Percentiles rank a stretch among this genome's conserved stretches.
These are phyloP conservation scores for Arabis hirsuta DNA, from an alignment of 345 rosid species.

Conservation along the genomic window DNA sequence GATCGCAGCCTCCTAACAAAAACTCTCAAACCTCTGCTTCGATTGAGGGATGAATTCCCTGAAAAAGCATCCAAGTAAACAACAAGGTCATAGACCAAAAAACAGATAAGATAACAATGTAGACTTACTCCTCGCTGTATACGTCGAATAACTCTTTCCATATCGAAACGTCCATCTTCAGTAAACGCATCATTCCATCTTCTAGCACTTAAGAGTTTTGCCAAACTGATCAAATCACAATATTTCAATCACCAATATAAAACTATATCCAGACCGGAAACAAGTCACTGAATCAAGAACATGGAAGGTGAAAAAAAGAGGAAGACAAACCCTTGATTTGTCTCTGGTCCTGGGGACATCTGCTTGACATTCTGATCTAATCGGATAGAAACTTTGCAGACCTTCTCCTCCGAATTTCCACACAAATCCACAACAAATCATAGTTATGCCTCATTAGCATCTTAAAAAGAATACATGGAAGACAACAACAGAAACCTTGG, in stretches of 20 bases:
- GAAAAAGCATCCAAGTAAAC: conserved; percentile 35
- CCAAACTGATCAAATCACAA: conserved; percentile 56
- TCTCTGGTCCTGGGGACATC: conserved; percentile 76
- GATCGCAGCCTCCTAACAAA: conserved; percentile 88
- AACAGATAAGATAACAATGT: not conserved
- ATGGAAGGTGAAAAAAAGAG: not conserved
- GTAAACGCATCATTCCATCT: conserved; percentile 90
- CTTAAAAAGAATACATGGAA: no score
- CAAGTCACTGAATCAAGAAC: not conserved
- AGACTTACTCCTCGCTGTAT: conserved; percentile 81
- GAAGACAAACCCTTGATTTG: conserved; percentile 61
- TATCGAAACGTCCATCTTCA: conserved; percentile 78
- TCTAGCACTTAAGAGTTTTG: conserved; percentile 84
- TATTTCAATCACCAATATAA: not conserved
- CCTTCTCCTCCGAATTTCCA: conserved; percentile 62
- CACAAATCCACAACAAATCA: conserved; percentile 51
- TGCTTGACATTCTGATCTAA: conserved; percentile 66
- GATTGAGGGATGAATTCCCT: conserved; percentile 94
- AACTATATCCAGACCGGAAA: not conserved
- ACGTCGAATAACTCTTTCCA: conserved; percentile 77
- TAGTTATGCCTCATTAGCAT: not conserved
- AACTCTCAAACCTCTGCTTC: conserved; percentile 93
- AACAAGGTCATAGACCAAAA: conserved; percentile 12
- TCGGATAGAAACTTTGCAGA: conserved; percentile 72
- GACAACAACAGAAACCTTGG: no score